Evolutionary conservation across 192 early-diverging fungal genomes (phyloP).

Genomic region (Umbelopsis ramanniana): DNA sequence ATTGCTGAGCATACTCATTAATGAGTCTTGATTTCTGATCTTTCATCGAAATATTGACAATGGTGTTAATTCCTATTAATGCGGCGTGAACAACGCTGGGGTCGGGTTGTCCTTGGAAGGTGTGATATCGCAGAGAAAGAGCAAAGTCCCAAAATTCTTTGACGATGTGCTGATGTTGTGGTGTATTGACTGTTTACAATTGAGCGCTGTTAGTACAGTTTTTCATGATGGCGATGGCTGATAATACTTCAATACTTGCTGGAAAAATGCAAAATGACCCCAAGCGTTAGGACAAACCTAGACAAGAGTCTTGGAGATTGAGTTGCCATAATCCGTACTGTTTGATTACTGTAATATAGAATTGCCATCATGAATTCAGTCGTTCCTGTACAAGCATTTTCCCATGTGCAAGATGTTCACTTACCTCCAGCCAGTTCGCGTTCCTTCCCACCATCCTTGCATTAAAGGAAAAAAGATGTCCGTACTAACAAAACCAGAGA

Average conservation of each 20-base stretch:
- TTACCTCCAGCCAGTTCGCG: conserved; percentile 20
- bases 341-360: conserved; percentile 6
- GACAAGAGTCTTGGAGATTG: conserved; percentile 9
- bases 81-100: conserved; percentile 15
- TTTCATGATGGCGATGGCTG: not conserved
- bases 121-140: conserved; percentile 22
- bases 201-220: not conserved
- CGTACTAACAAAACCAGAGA: conserved; percentile 15
- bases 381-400: not conserved
- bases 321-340: conserved; percentile 8
- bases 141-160: conserved; percentile 24
- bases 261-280: conserved; percentile 16
- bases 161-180: conserved; percentile 12
- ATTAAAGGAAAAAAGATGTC: conserved; percentile 21
- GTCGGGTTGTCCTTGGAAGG: conserved; percentile 3
- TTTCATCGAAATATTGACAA: conserved; percentile 27
- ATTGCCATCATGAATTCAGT: too few species aligned
- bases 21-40: conserved; percentile 16
- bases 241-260: conserved; percentile 10
- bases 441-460: conserved; percentile 27
- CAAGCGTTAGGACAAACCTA: conserved; percentile 18
- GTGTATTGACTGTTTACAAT: not conserved
- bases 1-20: conserved; percentile 22
- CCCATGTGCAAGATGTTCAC: not conserved
- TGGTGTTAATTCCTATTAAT: conserved; percentile 22